Conservation (phyloP, 345 rosid species). For the Mercurialis annua region DNA sequence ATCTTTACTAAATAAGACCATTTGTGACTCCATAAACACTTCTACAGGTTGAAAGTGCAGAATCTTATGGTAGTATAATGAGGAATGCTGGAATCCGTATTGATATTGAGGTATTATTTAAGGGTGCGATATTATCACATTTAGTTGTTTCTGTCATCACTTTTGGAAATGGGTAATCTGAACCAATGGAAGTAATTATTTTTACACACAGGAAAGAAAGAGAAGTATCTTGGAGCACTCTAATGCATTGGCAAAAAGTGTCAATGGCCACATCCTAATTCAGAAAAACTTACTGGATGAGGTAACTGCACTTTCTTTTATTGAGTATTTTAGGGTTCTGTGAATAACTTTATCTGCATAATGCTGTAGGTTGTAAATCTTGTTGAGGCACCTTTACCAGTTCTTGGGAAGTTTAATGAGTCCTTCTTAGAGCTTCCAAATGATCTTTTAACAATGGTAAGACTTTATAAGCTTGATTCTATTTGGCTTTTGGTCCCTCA, state of each 20-base stretch:
- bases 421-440: constrained; percentile 89
- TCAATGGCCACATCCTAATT: constrained; percentile 54
- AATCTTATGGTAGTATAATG: constrained; percentile 59
- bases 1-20: neutral
- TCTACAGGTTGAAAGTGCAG: constrained; percentile 68
- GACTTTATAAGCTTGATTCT: neutral
- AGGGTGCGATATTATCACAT: constrained; percentile 7
- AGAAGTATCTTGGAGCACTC: constrained; percentile 59
- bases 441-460: constrained; percentile 85
- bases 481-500: neutral
- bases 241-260: constrained; percentile 56
- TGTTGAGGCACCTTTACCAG: constrained; percentile 86
- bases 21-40: neutral
- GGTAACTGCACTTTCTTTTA: constrained; percentile 40
- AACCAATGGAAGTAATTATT: neutral
- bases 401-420: constrained; percentile 75
- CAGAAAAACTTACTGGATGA: constrained; percentile 68
- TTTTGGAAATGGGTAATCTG: constrained; percentile 7
- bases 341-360: constrained; percentile 9
- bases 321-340: constrained; percentile 13
- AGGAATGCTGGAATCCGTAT: constrained; percentile 72
- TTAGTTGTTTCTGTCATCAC: neutral
- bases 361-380: constrained; percentile 82
- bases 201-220: constrained; percentile 56
- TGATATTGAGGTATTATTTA: constrained; percentile 58